Conservation (phyloP, 139 green algal genomes). For the Coccomyxa sp. region DNA sequence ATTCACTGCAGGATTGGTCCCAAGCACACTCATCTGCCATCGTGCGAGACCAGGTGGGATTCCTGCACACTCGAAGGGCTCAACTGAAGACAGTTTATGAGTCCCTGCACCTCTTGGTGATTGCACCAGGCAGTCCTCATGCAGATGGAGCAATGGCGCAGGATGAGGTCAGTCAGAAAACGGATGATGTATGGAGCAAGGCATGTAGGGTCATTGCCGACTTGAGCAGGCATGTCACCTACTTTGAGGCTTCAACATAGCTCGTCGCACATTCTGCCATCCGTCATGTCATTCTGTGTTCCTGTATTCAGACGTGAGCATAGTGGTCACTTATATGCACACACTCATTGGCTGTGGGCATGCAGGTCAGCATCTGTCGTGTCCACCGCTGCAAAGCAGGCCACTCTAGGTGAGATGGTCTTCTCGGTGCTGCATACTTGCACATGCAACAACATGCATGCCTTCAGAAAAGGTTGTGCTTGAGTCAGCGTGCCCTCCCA, state of each 20-base stretch:
- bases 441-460: too few species aligned
- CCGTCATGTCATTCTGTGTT: background rate
- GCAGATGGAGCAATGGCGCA: background rate
- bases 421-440: too few species aligned
- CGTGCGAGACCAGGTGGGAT: background rate
- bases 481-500: too few species aligned
- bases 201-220: background rate
- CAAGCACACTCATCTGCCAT: background rate
- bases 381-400: background rate
- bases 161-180: background rate
- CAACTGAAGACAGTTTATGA: too few species aligned
- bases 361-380: background rate
- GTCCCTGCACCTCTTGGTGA: background rate
- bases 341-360: too few species aligned
- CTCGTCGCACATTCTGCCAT: background rate
- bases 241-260: background rate
- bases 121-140: background rate
- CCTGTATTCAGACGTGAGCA: too few species aligned
- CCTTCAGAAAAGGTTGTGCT: too few species aligned
- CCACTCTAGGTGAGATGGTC: background rate
- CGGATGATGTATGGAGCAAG: background rate
- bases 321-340: too few species aligned
- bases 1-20: background rate
- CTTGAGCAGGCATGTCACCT: background rate
- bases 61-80: too few species aligned